These are phyloP conservation scores for Protomyces pachydermus DNA, from an alignment of 1,139 yeast genomes.

Conservation along the genomic window DNA sequence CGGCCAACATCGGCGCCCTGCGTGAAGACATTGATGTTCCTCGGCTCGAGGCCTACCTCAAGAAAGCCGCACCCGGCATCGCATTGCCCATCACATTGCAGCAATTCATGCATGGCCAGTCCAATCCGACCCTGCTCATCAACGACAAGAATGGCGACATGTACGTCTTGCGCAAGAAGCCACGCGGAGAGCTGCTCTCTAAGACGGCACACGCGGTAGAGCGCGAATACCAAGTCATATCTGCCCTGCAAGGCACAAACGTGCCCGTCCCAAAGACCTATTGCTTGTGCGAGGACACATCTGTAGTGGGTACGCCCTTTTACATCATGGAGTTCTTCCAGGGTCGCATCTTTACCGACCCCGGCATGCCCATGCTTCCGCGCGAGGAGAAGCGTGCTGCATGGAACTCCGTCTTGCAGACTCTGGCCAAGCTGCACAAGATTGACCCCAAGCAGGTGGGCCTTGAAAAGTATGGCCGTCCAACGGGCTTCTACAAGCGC, in stretches of 20 bases:
- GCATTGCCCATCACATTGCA: slow-evolving; percentile 31
- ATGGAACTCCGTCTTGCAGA: slow-evolving; percentile 53
- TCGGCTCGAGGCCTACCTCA: slow-evolving; percentile 4
- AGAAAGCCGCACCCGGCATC: slow-evolving; percentile 9
- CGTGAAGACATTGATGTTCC: slow-evolving; percentile 12
- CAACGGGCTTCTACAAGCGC: slow-evolving; percentile 50
- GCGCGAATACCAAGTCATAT: slow-evolving; percentile 54
- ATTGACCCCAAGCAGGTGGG: slow-evolving; percentile 48
- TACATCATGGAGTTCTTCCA: slow-evolving; percentile 53
- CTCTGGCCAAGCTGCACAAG: slow-evolving; percentile 52
- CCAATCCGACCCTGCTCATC: slow-evolving; percentile 59
- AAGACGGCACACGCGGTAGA: slow-evolving; percentile 64
- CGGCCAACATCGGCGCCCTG: slow-evolving; percentile 18
- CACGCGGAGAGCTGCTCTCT: slow-evolving; percentile 54
- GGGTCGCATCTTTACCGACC: slow-evolving; percentile 58
- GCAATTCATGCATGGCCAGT: slow-evolving; percentile 63
- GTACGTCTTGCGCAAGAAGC: slow-evolving; percentile 57
- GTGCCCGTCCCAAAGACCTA: slow-evolving; percentile 64
- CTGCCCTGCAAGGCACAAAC: slow-evolving; percentile 40
- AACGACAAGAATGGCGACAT: slow-evolving; percentile 45
- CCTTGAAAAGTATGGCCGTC: slow-evolving; percentile 45
- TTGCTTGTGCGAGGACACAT: slow-evolving; percentile 58
- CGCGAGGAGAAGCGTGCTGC: slow-evolving; percentile 36
- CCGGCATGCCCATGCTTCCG: slow-evolving; percentile 46
- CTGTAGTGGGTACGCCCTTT: slow-evolving; percentile 51